A percentile compares a stretch with the other conserved stretches of the same genome.
These are phyloP conservation scores for Jackrogersella multiformis DNA, from an alignment of 495 filamentous ascomycete genomes.

Conservation along the genomic window DNA sequence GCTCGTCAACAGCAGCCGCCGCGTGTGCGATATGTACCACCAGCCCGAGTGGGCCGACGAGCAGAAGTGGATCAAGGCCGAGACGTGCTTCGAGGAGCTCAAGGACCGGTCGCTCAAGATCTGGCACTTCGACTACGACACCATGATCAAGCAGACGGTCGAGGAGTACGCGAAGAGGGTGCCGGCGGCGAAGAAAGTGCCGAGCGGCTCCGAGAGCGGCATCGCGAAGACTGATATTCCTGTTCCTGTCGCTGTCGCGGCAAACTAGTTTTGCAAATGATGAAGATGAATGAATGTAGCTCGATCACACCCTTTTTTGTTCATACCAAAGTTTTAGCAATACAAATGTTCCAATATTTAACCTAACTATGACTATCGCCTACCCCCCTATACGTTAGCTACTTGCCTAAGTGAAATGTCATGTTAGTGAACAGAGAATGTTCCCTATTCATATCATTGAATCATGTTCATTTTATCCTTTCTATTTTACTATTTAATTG, in stretches of 20 bases:
- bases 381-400: too few relatives aligned
- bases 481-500: too few relatives aligned
- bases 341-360: too few relatives aligned
- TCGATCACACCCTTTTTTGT: too few relatives aligned
- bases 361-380: too few relatives aligned
- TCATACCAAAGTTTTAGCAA: too few relatives aligned
- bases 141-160: constrained; percentile 39
- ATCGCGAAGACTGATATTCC: not conserved
- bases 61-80: constrained; percentile 44
- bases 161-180: constrained; percentile 19
- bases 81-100: constrained; percentile 47
- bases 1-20: constrained; percentile 49
- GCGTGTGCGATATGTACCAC: constrained; percentile 43
- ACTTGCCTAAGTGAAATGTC: too few relatives aligned
- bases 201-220: not conserved
- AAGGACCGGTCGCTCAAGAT: constrained; percentile 46
- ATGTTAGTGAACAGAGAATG: too few relatives aligned
- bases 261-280: constrained; percentile 8
- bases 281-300: too few relatives aligned
- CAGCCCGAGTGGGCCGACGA: constrained; percentile 41
- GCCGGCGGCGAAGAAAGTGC: not conserved
- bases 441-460: too few relatives aligned
- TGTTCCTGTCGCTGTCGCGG: constrained; percentile 2
- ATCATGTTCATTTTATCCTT: too few relatives aligned
- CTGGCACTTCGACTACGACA: constrained; percentile 47